A percentile compares a stretch with the other conserved stretches of the same genome.
Conservation (phyloP, 495 filamentous ascomycete species). For the Neurospora terricola region DNA sequence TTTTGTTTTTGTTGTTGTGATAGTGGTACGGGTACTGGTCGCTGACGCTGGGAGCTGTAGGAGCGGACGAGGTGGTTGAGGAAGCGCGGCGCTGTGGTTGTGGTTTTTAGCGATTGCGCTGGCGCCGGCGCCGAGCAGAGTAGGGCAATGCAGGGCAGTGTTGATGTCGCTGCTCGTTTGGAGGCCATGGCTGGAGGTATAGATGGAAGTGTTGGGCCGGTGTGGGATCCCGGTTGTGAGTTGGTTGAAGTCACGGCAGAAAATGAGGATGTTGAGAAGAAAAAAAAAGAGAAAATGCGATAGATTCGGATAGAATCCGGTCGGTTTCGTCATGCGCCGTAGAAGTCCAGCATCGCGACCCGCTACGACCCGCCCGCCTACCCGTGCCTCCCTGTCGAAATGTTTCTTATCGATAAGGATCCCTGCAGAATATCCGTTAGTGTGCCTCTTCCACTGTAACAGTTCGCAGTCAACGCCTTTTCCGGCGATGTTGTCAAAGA, state of each 20-base stretch:
- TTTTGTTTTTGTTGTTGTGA: neutral
- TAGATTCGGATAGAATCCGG: neutral
- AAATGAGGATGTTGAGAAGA: neutral
- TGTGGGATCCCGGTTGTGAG: neutral
- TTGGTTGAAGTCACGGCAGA: neutral
- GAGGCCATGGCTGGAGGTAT: constrained; percentile 7
- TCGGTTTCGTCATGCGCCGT: constrained; percentile 1
- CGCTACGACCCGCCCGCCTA: neutral
- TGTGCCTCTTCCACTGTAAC: neutral
- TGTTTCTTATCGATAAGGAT: constrained; percentile 3
- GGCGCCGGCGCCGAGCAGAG: constrained; percentile 10
- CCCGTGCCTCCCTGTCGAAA: neutral
- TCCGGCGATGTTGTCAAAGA: neutral
- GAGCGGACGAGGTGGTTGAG: neutral
- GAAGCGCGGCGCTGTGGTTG: constrained; percentile 5
- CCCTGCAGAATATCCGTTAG: neutral
- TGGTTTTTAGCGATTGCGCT: constrained; percentile 1
- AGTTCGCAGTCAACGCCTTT: neutral
- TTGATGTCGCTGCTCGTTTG: neutral
- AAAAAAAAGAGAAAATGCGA: neutral
- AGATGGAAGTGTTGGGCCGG: neutral
- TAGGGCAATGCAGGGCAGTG: constrained; percentile 2
- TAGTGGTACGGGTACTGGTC: neutral
- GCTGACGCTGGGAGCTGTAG: neutral
- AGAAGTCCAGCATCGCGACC: neutral